A percentile compares a stretch with the other conserved stretches of the same genome.
phyloP scores from a whole-genome alignment of 306 rosid genomes.

The Fragaria ananassa region DNA sequence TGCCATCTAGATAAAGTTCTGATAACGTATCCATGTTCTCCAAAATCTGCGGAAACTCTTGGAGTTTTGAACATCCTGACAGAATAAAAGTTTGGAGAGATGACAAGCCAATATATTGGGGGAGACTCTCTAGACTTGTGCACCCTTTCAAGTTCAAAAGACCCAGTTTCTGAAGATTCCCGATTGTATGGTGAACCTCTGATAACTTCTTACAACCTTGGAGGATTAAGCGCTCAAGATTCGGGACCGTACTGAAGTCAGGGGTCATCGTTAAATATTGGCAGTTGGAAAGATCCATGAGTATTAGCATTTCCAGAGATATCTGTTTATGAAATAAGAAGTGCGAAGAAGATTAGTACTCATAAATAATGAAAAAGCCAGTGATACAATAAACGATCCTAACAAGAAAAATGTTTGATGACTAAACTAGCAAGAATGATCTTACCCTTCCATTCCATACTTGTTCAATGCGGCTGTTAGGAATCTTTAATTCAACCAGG shows the following conservation, averaged over 20 bases:
- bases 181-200: neutral
- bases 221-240: slow-evolving; percentile 10
- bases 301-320: neutral
- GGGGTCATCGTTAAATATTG: slow-evolving; percentile 1
- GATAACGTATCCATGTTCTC: neutral
- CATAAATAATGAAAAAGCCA: neutral
- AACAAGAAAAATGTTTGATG: no score
- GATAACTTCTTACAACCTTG: neutral
- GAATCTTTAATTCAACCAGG: slow-evolving; percentile 5
- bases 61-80: slow-evolving; percentile 16
- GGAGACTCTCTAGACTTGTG: neutral
- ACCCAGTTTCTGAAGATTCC: neutral
- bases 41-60: slow-evolving; percentile 2
- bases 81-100: slow-evolving; percentile 1
- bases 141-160: neutral
- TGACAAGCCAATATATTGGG: neutral
- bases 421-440: no score
- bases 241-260: neutral
- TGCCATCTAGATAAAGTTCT: slow-evolving; percentile 9
- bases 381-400: no score
- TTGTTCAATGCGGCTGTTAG: slow-evolving; percentile 6
- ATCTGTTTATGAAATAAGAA: neutral
- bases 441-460: neutral
- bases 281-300: slow-evolving; percentile 2
- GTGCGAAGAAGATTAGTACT: neutral